Percentiles rank a stretch among this genome's conserved stretches.
These are phyloP conservation scores for Fimicolochytrium jonesii DNA, from an alignment of 192 early-diverging fungal genomes.

Conservation along the genomic window DNA sequence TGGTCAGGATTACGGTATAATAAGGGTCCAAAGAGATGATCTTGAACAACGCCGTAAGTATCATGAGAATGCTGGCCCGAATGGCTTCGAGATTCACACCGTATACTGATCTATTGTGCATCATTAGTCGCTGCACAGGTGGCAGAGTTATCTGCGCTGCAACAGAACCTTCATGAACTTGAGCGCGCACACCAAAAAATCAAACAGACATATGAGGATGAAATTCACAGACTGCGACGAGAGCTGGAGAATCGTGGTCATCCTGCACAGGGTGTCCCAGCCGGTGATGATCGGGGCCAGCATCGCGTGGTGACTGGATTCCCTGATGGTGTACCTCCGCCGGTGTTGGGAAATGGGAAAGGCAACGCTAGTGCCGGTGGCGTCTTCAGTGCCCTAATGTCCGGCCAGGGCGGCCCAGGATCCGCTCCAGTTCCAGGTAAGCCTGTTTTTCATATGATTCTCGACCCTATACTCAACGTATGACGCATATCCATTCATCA, in stretches of 20 bases:
- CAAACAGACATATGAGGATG: constrained; percentile 86
- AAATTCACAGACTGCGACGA: constrained; percentile 73
- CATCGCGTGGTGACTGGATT: constrained; percentile 43
- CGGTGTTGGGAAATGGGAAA: constrained; percentile 56
- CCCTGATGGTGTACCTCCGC: constrained; percentile 54
- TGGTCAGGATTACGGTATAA: constrained; percentile 66
- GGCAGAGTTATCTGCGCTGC: constrained; percentile 72
- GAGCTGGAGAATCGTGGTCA: constrained; percentile 64
- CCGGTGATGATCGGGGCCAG: constrained; percentile 15
- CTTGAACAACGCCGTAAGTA: constrained; percentile 80
- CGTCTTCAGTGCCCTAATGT: constrained; percentile 39
- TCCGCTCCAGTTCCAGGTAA: too few species aligned
- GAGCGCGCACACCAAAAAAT: constrained; percentile 74
- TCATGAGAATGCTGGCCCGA: background rate
- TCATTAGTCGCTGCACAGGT: constrained; percentile 70
- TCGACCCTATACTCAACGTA: too few species aligned
- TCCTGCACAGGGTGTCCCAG: constrained; percentile 6
- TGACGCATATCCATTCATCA: too few species aligned
- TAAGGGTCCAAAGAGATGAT: constrained; percentile 79
- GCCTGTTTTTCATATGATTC: too few species aligned
- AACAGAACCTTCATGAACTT: constrained; percentile 73
- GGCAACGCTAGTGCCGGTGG: constrained; percentile 10
- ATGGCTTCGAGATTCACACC: background rate
- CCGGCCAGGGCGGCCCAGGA: background rate
- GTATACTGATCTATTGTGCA: too few species aligned